Evolutionary conservation across 306 rosid species (phyloP).

Genomic region (Cyamopsis tetragonoloba): DNA sequence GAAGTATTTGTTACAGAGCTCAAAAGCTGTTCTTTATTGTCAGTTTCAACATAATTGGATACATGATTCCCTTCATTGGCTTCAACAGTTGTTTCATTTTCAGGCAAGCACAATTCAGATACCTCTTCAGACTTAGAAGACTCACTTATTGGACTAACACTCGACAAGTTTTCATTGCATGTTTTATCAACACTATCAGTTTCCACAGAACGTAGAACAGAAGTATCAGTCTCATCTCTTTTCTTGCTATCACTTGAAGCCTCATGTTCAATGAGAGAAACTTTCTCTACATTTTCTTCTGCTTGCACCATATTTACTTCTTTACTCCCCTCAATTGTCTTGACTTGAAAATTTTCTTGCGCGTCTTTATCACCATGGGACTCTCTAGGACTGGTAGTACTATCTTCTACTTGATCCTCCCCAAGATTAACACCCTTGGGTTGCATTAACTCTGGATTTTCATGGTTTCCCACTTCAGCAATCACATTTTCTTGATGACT

Average conservation of each 20-base stretch:
- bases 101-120: constrained; percentile 36
- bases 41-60: constrained; percentile 38
- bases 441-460: constrained; percentile 32
- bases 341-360: constrained; percentile 43
- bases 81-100: constrained; percentile 35
- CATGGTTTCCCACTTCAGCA: constrained; percentile 37
- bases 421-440: constrained; percentile 30
- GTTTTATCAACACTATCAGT: constrained; percentile 29
- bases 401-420: no score
- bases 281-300: constrained; percentile 39
- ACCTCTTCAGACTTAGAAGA: constrained; percentile 31
- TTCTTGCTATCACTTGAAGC: constrained; percentile 32
- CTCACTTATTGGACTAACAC: constrained; percentile 37
- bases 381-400: no score
- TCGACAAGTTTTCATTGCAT: constrained; percentile 30
- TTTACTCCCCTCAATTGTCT: constrained; percentile 36
- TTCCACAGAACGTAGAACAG: constrained; percentile 38
- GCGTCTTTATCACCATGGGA: constrained; percentile 29
- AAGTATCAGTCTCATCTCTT: constrained; percentile 35
- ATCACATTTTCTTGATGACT: constrained; percentile 38
- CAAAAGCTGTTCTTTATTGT: constrained; percentile 38
- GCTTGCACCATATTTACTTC: no score
- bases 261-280: constrained; percentile 38
- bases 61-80: constrained; percentile 37
- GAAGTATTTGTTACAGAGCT: constrained; percentile 40